Conservation (phyloP, 192 early-diverging fungal genomes). For the Chytriomyces hyalinus region DNA sequence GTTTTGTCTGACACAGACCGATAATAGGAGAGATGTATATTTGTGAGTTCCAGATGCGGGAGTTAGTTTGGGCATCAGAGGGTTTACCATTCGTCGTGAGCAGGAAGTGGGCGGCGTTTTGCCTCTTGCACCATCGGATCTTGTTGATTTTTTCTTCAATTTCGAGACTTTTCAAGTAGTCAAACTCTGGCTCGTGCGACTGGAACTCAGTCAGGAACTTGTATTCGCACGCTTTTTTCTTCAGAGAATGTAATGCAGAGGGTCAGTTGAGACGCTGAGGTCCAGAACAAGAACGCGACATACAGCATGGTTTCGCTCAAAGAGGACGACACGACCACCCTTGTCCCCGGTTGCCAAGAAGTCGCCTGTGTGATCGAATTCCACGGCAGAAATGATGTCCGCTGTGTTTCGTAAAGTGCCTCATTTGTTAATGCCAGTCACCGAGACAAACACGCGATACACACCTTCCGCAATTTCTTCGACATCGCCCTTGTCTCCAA, state of each 20-base stretch:
- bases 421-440: neutral
- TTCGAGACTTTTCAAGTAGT: slow-evolving; percentile 98
- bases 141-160: slow-evolving; percentile 99
- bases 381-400: slow-evolving; percentile 98
- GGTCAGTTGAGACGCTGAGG: neutral
- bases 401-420: slow-evolving; percentile 61
- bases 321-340: slow-evolving; percentile 96
- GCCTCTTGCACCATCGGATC: slow-evolving; percentile 97
- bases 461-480: slow-evolving; percentile 99
- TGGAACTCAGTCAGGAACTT: slow-evolving; percentile 99
- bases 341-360: slow-evolving; percentile 98
- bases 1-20: slow-evolving; percentile 81
- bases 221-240: slow-evolving; percentile 99
- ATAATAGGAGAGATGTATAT: neutral
- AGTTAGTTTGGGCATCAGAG: neutral
- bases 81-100: slow-evolving; percentile 90
- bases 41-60: neutral
- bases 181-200: slow-evolving; percentile 99
- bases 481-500: slow-evolving; percentile 98
- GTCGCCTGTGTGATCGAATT: slow-evolving; percentile 97
- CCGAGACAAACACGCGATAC: neutral
- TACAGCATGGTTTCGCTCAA: slow-evolving; percentile 97
- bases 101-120: slow-evolving; percentile 95
- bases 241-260: slow-evolving; percentile 7
- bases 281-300: slow-evolving; percentile 40